phyloP scores from a whole-genome alignment of 208 protist genomes.

The Trypanosoma grayi region DNA sequence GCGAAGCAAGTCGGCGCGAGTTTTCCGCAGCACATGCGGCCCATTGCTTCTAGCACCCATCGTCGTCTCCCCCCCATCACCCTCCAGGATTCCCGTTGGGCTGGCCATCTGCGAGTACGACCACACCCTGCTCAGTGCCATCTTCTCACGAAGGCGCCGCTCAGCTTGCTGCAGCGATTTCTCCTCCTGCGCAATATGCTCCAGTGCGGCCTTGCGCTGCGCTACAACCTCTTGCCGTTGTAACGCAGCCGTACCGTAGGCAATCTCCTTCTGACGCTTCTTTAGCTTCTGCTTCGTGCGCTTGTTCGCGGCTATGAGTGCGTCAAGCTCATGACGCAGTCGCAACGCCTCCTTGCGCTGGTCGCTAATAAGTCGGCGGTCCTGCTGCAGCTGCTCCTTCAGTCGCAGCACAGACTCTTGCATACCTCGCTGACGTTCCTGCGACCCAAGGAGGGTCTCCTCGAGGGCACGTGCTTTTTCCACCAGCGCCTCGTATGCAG shows the following conservation, averaged over 20 bases:
- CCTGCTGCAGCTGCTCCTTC: conserved; percentile 48
- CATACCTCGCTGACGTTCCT: conserved; percentile 38
- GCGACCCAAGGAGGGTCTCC: conserved; percentile 39
- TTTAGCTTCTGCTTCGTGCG: conserved; percentile 26
- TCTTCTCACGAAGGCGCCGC: conserved; percentile 25
- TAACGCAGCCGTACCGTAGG: conserved; percentile 57
- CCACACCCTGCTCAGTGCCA: conserved; percentile 9
- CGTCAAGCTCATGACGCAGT: conserved; percentile 37
- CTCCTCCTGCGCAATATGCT: conserved; percentile 42
- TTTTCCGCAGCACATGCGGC: conserved; percentile 21
- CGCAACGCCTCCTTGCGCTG: conserved; percentile 45
- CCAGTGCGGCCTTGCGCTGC: conserved; percentile 32
- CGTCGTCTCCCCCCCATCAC: neutral
- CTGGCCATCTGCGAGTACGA: neutral
- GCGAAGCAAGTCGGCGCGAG: conserved; percentile 59
- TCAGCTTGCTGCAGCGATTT: conserved; percentile 36
- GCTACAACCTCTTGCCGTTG: conserved; percentile 38
- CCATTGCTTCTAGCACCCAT: too few species aligned
- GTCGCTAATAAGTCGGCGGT: conserved; percentile 65
- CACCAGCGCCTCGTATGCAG: conserved; percentile 39
- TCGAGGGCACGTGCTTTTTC: conserved; percentile 41
- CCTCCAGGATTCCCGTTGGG: too few species aligned
- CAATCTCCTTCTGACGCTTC: conserved; percentile 72
- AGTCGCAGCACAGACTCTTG: conserved; percentile 26
- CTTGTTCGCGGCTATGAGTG: conserved; percentile 25